Conservation (phyloP, 768 basidiomycete species). For the Mrakia gelida region DNA sequence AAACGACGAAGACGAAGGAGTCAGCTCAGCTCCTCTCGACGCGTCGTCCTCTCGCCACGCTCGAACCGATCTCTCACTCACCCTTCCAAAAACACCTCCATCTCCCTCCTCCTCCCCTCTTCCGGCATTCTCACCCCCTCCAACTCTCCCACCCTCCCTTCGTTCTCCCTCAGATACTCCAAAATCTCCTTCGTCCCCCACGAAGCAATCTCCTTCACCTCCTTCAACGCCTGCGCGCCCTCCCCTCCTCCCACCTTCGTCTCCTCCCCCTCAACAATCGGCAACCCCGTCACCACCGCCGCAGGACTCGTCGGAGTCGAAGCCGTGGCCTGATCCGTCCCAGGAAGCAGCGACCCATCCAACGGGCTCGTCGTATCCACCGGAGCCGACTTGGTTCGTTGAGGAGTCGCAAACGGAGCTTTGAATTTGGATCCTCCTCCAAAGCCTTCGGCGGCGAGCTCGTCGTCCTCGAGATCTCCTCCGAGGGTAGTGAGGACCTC, state of each 20-base stretch:
- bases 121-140: neutral
- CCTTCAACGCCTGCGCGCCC: neutral
- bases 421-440: neutral
- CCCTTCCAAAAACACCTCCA: slow-evolving; percentile 16
- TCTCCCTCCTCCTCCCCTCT: slow-evolving; percentile 16
- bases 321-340: neutral
- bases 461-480: slow-evolving; percentile 52
- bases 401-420: slow-evolving; percentile 7
- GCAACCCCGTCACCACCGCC: neutral
- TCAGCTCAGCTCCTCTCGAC: too few relatives aligned
- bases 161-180: slow-evolving; percentile 13
- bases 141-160: neutral
- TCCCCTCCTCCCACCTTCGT: neutral
- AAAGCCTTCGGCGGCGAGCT: slow-evolving; percentile 34
- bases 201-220: neutral
- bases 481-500: slow-evolving; percentile 52
- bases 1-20: too few relatives aligned
- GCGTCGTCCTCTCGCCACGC: too few relatives aligned
- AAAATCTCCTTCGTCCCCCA: slow-evolving; percentile 3
- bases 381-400: slow-evolving; percentile 21
- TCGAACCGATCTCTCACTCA: too few relatives aligned
- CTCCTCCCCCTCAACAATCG: neutral
- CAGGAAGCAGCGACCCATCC: neutral
- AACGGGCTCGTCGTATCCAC: slow-evolving; percentile 8
- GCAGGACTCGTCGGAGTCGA: slow-evolving; percentile 13